Percentiles rank a stretch among this genome's conserved stretches.
These are phyloP conservation scores for Priceomyces carsonii DNA, from an alignment of 805 yeast species.

Conservation along the genomic window DNA sequence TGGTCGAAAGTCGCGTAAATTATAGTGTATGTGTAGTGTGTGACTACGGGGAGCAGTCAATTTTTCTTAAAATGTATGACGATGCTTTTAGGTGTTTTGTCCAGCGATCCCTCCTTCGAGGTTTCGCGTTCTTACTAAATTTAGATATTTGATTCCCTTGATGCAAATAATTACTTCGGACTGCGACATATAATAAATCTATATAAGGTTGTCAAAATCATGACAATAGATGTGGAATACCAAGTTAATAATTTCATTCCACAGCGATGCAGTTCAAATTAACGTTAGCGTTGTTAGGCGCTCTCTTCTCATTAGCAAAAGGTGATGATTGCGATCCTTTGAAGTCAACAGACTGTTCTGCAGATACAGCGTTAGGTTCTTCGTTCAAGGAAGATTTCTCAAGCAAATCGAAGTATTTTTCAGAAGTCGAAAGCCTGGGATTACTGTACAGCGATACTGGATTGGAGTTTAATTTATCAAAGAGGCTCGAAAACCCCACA, in stretches of 20 bases:
- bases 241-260: too few relatives aligned
- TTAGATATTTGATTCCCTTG: slow-evolving; percentile 3
- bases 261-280: neutral
- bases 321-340: slow-evolving; percentile 28
- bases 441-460: slow-evolving; percentile 54
- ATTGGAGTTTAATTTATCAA: slow-evolving; percentile 55
- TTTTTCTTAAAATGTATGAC: too few relatives aligned
- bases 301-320: slow-evolving; percentile 1
- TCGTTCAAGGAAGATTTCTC: slow-evolving; percentile 31
- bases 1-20: too few relatives aligned
- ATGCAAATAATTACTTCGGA: slow-evolving; percentile 2
- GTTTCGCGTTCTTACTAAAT: slow-evolving; percentile 6
- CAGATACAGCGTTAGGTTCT: slow-evolving; percentile 29
- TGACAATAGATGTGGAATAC: too few relatives aligned
- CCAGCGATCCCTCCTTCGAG: neutral
- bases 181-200: neutral
- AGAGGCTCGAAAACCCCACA: slow-evolving; percentile 76
- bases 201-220: too few relatives aligned
- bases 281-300: neutral
- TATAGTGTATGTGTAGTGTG: too few relatives aligned
- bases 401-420: slow-evolving; percentile 20
- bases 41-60: too few relatives aligned
- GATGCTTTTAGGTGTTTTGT: too few relatives aligned
- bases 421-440: slow-evolving; percentile 19
- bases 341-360: slow-evolving; percentile 21